phyloP scores from a whole-genome alignment of 352 stramenopile species.

The Phytopythium oedochilum region DNA sequence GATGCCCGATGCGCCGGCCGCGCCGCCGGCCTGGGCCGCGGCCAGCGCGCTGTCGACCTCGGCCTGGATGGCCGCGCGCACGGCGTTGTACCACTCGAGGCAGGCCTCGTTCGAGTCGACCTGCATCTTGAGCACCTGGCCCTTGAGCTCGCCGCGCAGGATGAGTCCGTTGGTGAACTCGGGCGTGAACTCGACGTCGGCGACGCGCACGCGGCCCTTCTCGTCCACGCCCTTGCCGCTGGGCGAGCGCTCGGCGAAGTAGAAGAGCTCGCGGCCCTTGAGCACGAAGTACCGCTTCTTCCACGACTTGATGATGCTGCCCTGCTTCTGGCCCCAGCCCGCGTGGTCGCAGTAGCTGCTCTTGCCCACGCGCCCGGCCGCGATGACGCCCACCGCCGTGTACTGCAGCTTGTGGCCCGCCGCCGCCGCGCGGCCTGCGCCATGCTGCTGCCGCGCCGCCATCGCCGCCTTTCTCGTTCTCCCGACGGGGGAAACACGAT shows the following conservation, averaged over 20 bases:
- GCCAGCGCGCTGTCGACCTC: constrained; percentile 8
- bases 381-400: constrained; percentile 40
- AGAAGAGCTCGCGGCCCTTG: constrained; percentile 69
- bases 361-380: constrained; percentile 32
- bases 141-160: constrained; percentile 61
- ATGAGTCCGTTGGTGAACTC: constrained; percentile 62
- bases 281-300: constrained; percentile 85
- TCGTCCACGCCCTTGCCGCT: constrained; percentile 74
- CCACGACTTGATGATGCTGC: constrained; percentile 78
- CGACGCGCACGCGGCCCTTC: constrained; percentile 61
- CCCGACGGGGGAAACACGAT: neutral
- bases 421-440: neutral
- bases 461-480: neutral
- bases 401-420: constrained; percentile 12
- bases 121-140: constrained; percentile 66
- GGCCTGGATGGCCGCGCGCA: constrained; percentile 32
- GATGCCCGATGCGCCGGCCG: constrained; percentile 10
- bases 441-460: neutral
- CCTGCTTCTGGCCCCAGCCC: constrained; percentile 78
- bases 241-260: constrained; percentile 64
- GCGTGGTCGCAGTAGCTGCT: constrained; percentile 73
- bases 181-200: constrained; percentile 57
- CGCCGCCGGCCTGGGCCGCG: neutral
- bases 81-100: constrained; percentile 52
- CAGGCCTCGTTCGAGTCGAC: constrained; percentile 60